phyloP scores from a whole-genome alignment of 2,329 filamentous ascomycete species.

The Scortechinia acanthostroma region DNA sequence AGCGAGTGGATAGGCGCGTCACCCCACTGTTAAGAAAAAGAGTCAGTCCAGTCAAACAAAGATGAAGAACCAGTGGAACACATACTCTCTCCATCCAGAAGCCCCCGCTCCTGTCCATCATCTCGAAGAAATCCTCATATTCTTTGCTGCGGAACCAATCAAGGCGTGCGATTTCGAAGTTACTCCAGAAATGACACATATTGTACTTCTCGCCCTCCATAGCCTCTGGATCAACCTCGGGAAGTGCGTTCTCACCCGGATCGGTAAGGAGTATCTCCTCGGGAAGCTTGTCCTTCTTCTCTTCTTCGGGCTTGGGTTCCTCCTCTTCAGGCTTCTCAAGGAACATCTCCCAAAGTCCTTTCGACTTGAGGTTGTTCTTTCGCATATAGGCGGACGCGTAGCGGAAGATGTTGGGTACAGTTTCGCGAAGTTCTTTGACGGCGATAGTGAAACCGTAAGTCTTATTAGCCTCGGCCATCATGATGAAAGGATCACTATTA shows the following conservation, averaged over 20 bases:
- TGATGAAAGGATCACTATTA: constrained; percentile 72
- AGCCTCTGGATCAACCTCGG: constrained; percentile 78
- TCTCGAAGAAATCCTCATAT: constrained; percentile 95
- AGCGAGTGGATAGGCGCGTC: constrained; percentile 97
- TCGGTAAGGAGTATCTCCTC: constrained; percentile 73
- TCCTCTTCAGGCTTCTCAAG: constrained; percentile 42
- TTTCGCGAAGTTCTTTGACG: constrained; percentile 94
- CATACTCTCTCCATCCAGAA: constrained; percentile 98
- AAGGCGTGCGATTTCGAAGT: constrained; percentile 93
- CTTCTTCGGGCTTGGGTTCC: constrained; percentile 39
- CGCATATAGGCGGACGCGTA: constrained; percentile 90
- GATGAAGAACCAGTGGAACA: constrained; percentile 6
- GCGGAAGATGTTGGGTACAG: constrained; percentile 95
- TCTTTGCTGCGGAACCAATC: constrained; percentile 96
- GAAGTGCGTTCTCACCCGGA: constrained; percentile 53
- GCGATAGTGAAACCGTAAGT: constrained; percentile 98
- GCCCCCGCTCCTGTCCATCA: constrained; percentile 96
- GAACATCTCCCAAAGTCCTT: constrained; percentile 99
- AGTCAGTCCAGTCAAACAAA: constrained; percentile 11
- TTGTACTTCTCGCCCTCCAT: constrained; percentile 85
- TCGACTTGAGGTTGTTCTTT: constrained; percentile 78
- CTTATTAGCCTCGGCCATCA: constrained; percentile 92
- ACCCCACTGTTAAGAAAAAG: constrained; percentile 65
- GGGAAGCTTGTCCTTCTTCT: constrained; percentile 18
- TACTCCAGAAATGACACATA: constrained; percentile 99